A percentile compares a stretch with the other conserved stretches of the same genome.
phyloP scores from a whole-genome alignment of 164 flowering plant genomes.

The Platanus orientalis region DNA sequence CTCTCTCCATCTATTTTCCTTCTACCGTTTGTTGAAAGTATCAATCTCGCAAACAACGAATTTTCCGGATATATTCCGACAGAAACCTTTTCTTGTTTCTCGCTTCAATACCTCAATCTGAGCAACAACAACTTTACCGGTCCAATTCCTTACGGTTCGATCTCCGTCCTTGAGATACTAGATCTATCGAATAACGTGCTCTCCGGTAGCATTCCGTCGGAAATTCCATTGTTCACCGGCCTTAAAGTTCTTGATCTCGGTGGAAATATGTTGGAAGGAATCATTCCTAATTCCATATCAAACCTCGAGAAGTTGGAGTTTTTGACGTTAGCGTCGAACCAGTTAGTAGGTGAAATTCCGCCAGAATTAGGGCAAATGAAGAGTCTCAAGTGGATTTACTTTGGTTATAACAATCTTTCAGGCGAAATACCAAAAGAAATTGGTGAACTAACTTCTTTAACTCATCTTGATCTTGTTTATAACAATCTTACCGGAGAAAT shows the following conservation, averaged over 20 bases:
- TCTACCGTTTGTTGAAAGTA: constrained; percentile 33
- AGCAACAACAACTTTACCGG: constrained; percentile 11
- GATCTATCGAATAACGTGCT: constrained; percentile 70
- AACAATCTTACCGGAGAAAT: constrained; percentile 77
- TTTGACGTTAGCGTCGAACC: constrained; percentile 64
- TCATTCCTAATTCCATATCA: constrained; percentile 41
- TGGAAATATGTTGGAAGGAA: constrained; percentile 54
- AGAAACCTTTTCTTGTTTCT: constrained; percentile 26
- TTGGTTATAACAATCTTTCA: constrained; percentile 78
- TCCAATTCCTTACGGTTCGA: constrained; percentile 34
- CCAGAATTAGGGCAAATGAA: constrained; percentile 40
- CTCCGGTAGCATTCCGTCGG: constrained; percentile 45
- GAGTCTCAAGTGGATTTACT: constrained; percentile 62
- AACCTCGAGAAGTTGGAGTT: constrained; percentile 36
- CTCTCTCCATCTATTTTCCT: constrained; percentile 38
- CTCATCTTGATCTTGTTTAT: constrained; percentile 76
- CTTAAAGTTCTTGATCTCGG: constrained; percentile 66
- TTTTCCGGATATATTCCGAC: constrained; percentile 49
- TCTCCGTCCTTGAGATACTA: constrained; percentile 34
- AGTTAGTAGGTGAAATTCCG: constrained; percentile 56
- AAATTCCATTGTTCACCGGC: constrained; percentile 34
- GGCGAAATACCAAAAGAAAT: constrained; percentile 65
- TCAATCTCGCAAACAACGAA: constrained; percentile 58
- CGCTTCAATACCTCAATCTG: constrained; percentile 16
- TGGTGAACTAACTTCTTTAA: constrained; percentile 44